Percentiles rank a stretch among this genome's conserved stretches.
Evolutionary conservation across 2,329 filamentous ascomycete genomes (phyloP).

Genomic region (Hypomyces rosellus): DNA sequence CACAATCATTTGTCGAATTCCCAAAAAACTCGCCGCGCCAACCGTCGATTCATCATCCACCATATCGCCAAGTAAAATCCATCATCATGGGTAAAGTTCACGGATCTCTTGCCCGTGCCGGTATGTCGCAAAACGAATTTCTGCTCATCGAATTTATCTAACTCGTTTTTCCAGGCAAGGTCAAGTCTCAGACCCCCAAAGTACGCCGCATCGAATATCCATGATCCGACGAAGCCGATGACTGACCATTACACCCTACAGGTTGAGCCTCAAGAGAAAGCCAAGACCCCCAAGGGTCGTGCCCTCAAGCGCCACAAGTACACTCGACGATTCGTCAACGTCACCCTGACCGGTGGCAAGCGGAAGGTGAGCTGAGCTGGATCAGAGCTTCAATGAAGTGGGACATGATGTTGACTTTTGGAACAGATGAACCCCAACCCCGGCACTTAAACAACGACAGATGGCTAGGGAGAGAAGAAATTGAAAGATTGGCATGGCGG

Average conservation of each 20-base stretch:
- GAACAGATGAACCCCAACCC: constrained; percentile 82
- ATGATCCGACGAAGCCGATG: constrained; percentile 20
- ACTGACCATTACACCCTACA: constrained; percentile 33
- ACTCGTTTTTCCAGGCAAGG: constrained; percentile 77
- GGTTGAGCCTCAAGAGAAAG: constrained; percentile 90
- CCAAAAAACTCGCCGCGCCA: constrained; percentile 27
- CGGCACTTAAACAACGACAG: constrained; percentile 49
- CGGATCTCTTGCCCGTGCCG: constrained; percentile 86
- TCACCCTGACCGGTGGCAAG: constrained; percentile 96
- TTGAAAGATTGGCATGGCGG: constrained; percentile 24
- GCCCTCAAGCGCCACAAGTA: constrained; percentile 96
- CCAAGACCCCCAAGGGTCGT: constrained; percentile 94
- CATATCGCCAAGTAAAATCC: constrained; percentile 33
- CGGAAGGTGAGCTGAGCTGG: constrained; percentile 64
- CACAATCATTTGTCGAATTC: constrained; percentile 35
- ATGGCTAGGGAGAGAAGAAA: constrained; percentile 22
- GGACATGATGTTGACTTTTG: constrained; percentile 18
- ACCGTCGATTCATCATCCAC: constrained; percentile 28
- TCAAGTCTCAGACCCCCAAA: constrained; percentile 95
- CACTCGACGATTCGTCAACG: constrained; percentile 97
- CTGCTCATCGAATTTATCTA: constrained; percentile 8
- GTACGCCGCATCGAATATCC: constrained; percentile 43
- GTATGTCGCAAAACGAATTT: constrained; percentile 28
- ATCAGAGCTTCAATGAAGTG: too few species aligned
- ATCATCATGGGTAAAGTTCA: constrained; percentile 84